phyloP scores from a whole-genome alignment of 2,329 filamentous ascomycete species.

The Penicillium sp. region DNA sequence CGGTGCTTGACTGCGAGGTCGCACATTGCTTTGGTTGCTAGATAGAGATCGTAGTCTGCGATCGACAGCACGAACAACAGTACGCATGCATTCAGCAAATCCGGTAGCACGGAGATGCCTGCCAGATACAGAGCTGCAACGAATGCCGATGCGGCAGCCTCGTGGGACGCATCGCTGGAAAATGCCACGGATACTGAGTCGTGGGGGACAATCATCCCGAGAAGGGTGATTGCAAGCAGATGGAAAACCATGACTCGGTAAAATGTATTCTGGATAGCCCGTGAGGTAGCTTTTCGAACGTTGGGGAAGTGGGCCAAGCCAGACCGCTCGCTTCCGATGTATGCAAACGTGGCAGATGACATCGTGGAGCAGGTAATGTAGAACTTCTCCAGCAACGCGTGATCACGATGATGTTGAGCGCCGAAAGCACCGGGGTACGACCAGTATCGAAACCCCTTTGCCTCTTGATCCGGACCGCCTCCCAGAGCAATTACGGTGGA shows the following conservation, averaged over 20 bases:
- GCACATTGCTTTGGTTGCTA: constrained; percentile 67
- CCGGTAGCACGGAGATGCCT: constrained; percentile 60
- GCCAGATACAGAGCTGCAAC: constrained; percentile 67
- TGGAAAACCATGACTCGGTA: constrained; percentile 81
- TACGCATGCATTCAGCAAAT: constrained; percentile 70
- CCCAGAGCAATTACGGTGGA: constrained; percentile 62
- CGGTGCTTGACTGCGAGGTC: constrained; percentile 69
- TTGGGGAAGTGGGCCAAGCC: constrained; percentile 75
- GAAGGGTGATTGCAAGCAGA: constrained; percentile 66
- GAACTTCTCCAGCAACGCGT: constrained; percentile 49
- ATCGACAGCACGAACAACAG: constrained; percentile 72
- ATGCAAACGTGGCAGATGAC: constrained; percentile 74
- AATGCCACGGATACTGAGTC: constrained; percentile 58
- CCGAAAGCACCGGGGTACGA: constrained; percentile 57
- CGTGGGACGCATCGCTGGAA: constrained; percentile 37
- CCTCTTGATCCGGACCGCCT: constrained; percentile 60
- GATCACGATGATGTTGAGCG: constrained; percentile 35
- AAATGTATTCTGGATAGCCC: constrained; percentile 74
- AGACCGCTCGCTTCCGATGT: constrained; percentile 71
- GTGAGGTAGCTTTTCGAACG: constrained; percentile 69
- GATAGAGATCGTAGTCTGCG: constrained; percentile 73
- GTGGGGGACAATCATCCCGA: constrained; percentile 75
- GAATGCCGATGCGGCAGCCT: constrained; percentile 65
- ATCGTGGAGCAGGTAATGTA: constrained; percentile 66
- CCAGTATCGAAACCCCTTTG: constrained; percentile 65